Base-by-base conservation (phyloP, 163 green algal genomes). In the Scenedesmus sp. region DNA sequence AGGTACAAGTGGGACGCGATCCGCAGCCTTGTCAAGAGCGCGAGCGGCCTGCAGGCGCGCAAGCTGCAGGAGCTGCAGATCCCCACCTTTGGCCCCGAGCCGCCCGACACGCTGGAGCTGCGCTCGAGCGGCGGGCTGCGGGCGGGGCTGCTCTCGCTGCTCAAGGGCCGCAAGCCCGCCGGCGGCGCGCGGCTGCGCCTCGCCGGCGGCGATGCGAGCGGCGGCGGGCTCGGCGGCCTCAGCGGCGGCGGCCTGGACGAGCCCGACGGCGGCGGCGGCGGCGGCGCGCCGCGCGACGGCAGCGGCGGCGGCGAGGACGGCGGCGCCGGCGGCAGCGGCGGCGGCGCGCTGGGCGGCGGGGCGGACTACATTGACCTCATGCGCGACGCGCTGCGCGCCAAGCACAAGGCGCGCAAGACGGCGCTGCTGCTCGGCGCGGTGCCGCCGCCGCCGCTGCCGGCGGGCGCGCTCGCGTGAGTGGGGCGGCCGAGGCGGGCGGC, bases 1-100 rank as follows among this genome's bases (percentile, higher is more conserved):
- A 84, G 85, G 75, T 86, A 91, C 83, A 93, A 96, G 83, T 93
- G 90, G 91, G 90, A 95, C 82, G 85, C 87, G 13, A 74, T 95
- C 31, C 87, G 88, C 36, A 91, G 81, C 31, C 85, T 92, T 45
- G 63, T 94, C 70, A 95, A 93, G 85, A 89, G 63, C 7, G 83
- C 87, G 5, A 77, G 87, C 9, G 92, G 92, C 39, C 82, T 94
- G 69, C 92, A 97, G 70, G 77, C 86, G 9, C 56, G 86, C 75
- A 97, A 96, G 84, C 88, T 96, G 69, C 89, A 92, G 85, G 90
- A 88, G 71, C 50, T 85, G 66, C 53, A 82, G 45, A 74, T 83
- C 51, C 75, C 75, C 3, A 62, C 42, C 53, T 82, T 42, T 28
- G 50, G 26, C 51, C n/a, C 22, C 39, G 70, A 70, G 33, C 22